These are phyloP conservation scores for Diaporthe humulicola DNA, from an alignment of 2,329 filamentous ascomycete species.

Conservation along the genomic window DNA sequence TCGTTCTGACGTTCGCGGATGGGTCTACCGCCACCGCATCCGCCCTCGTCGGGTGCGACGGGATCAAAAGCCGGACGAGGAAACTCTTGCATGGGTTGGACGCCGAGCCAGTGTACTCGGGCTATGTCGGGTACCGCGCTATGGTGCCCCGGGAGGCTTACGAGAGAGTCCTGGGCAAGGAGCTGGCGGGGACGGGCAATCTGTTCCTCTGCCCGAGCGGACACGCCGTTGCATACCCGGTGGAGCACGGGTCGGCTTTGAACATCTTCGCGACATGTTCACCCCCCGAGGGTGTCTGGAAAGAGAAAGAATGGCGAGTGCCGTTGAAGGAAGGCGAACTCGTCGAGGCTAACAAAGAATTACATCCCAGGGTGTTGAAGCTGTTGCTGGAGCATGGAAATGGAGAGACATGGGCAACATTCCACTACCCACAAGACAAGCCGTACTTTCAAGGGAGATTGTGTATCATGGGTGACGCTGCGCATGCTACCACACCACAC, in stretches of 20 bases:
- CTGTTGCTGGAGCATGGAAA: constrained; percentile 20
- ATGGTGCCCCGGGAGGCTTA: constrained; percentile 29
- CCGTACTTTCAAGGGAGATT: constrained; percentile 35
- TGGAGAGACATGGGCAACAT: constrained; percentile 41
- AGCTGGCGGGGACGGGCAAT: constrained; percentile 27
- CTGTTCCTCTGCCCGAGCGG: constrained; percentile 33
- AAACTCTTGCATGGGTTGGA: constrained; percentile 37
- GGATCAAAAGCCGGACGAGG: constrained; percentile 41
- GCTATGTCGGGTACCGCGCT: constrained; percentile 41
- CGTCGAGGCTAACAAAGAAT: neutral
- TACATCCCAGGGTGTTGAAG: constrained; percentile 11
- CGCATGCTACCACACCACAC: constrained; percentile 42
- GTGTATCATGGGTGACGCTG: constrained; percentile 37
- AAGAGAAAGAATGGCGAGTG: constrained; percentile 20
- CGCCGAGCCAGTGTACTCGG: constrained; percentile 36
- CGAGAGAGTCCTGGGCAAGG: constrained; percentile 23
- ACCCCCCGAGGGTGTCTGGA: neutral
- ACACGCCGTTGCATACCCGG: constrained; percentile 37
- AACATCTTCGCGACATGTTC: constrained; percentile 35
- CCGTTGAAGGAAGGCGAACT: constrained; percentile 8
- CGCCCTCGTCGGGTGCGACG: constrained; percentile 45
- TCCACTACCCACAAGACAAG: constrained; percentile 36
- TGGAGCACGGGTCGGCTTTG: constrained; percentile 35
- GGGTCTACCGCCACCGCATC: constrained; percentile 37
- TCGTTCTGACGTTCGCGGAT: constrained; percentile 22